phyloP scores from a whole-genome alignment of 495 filamentous ascomycete genomes.

The Trichocladium antarcticum region DNA sequence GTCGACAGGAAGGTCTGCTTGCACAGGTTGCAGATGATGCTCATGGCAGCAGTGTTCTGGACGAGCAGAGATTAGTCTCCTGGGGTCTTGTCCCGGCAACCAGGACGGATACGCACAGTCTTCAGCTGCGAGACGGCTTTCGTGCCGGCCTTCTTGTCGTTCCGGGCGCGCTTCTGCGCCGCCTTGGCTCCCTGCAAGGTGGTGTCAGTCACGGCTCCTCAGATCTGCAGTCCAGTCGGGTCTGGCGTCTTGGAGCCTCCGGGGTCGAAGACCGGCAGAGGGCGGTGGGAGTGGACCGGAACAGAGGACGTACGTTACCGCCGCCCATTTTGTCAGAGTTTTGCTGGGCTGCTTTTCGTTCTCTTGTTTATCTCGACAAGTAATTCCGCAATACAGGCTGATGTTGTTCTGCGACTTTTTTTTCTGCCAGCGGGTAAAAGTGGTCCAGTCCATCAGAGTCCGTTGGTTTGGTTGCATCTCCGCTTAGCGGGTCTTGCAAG shows the following conservation, averaged over 20 bases:
- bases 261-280: neutral
- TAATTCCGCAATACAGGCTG: neutral
- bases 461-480: no score
- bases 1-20: conserved; percentile 48
- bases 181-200: conserved; percentile 43
- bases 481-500: no score
- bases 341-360: neutral
- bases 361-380: no score
- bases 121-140: conserved; percentile 49
- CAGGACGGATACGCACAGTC: conserved; percentile 27
- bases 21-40: conserved; percentile 47
- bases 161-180: conserved; percentile 47
- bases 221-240: neutral
- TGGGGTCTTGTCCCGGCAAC: neutral
- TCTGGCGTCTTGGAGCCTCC: no score
- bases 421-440: conserved; percentile 11
- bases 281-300: no score
- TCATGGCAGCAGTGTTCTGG: conserved; percentile 43
- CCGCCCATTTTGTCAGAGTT: conserved; percentile 35
- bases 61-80: neutral
- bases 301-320: conserved; percentile 36
- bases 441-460: no score
- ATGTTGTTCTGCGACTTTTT: neutral
- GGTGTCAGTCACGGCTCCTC: neutral
- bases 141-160: conserved; percentile 36